phyloP scores from a whole-genome alignment of 345 rosid species.

The Sonneratia caseolaris region DNA sequence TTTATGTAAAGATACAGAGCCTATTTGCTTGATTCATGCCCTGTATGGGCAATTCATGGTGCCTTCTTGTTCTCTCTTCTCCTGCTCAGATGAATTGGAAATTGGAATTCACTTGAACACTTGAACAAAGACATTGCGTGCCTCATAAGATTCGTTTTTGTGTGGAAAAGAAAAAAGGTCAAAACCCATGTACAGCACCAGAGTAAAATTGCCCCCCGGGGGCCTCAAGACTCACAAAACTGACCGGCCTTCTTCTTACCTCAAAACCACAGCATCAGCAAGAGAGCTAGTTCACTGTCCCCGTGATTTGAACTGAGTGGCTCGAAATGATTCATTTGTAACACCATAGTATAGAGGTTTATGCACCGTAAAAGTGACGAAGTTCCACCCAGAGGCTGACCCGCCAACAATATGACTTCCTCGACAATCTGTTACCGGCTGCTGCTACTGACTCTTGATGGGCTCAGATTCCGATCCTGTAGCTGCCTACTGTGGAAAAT shows the following conservation, averaged over 20 bases:
- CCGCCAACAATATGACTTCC: slow-evolving; percentile 54
- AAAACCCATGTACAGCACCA: not conserved
- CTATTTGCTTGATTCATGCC: not conserved
- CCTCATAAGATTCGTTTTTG: not conserved
- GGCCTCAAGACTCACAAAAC: slow-evolving; percentile 1
- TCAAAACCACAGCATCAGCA: not conserved
- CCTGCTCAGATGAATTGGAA: not conserved
- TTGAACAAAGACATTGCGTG: not conserved
- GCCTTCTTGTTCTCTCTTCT: not conserved
- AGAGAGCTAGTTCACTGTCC: slow-evolving; percentile 7
- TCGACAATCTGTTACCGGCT: slow-evolving; percentile 12
- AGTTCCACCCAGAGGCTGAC: slow-evolving; percentile 90
- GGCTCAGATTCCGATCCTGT: not conserved
- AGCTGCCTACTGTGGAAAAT: not conserved
- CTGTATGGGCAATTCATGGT: not conserved
- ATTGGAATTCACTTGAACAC: not conserved
- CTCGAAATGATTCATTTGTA: slow-evolving; percentile 62
- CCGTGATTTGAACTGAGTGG: slow-evolving; percentile 24
- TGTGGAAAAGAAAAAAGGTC: not conserved
- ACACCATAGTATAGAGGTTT: slow-evolving; percentile 50
- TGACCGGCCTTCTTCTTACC: not conserved
- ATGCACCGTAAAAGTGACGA: slow-evolving; percentile 42
- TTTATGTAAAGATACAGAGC: slow-evolving; percentile 19
- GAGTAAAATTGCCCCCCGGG: not conserved
- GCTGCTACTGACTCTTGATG: slow-evolving; percentile 16